phyloP scores from a whole-genome alignment of 176 grass and related monocot species.

The Microstegium vimineum region DNA sequence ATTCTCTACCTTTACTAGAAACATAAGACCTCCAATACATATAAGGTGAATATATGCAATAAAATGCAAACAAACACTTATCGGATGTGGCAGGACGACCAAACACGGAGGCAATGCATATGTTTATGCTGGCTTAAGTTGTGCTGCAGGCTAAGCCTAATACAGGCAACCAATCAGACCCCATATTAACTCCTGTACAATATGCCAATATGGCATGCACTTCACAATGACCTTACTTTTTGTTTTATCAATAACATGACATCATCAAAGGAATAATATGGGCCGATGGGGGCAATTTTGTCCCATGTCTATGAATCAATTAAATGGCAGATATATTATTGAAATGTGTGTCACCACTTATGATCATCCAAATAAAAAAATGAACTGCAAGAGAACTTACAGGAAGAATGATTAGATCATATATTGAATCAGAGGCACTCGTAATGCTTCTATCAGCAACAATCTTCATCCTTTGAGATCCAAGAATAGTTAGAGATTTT shows the following conservation, averaged over 20 bases:
- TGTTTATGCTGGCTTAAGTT: too few relatives aligned
- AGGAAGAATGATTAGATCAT: slow-evolving; percentile 91
- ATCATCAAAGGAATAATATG: not conserved
- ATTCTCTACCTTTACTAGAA: too few relatives aligned
- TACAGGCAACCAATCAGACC: not conserved
- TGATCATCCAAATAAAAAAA: slow-evolving; percentile 17
- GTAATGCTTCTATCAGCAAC: slow-evolving; percentile 70
- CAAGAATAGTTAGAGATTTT: slow-evolving; percentile 55
- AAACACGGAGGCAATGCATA: too few relatives aligned
- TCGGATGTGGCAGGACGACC: too few relatives aligned
- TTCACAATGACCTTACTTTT: not conserved
- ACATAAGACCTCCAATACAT: too few relatives aligned
- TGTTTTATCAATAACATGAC: not conserved
- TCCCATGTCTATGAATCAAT: not conserved
- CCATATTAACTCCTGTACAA: not conserved
- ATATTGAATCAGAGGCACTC: slow-evolving; percentile 60
- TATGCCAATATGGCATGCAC: not conserved
- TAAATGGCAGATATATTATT: slow-evolving; percentile 14
- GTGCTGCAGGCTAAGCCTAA: too few relatives aligned
- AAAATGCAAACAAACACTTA: too few relatives aligned
- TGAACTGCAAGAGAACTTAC: slow-evolving; percentile 50
- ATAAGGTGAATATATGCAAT: too few relatives aligned
- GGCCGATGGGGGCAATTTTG: too few relatives aligned
- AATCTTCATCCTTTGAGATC: slow-evolving; percentile 64
- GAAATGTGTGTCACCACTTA: slow-evolving; percentile 1